Conservation (phyloP, 1,139 yeast genomes). For the Pichia sp. region DNA sequence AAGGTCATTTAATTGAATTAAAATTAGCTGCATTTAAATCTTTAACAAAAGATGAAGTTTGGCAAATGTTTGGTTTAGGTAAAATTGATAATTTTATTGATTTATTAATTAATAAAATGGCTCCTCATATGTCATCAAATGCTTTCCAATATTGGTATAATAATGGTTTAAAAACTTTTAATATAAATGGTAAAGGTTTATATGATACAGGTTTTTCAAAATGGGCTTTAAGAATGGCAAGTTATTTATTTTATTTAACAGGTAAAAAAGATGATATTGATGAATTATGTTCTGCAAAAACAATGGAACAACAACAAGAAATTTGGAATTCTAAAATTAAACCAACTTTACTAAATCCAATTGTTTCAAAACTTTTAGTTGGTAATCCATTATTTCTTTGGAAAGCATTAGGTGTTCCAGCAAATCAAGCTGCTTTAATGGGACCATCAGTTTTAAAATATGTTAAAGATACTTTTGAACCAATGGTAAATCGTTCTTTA, state of each 20-base stretch:
- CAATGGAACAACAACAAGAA: conserved; percentile 53
- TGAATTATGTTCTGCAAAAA: conserved; percentile 50
- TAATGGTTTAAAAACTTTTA: conserved; percentile 54
- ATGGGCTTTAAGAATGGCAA: conserved; percentile 74
- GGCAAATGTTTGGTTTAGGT: conserved; percentile 77
- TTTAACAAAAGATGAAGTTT: conserved; percentile 52
- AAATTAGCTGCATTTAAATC: conserved; percentile 66
- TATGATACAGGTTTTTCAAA: conserved; percentile 80
- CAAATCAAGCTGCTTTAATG: conserved; percentile 77
- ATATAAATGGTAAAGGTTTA: conserved; percentile 49
- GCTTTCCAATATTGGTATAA: conserved; percentile 78
- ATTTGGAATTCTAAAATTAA: conserved; percentile 60
- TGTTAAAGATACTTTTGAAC: conserved; percentile 73
- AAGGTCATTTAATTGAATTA: conserved; percentile 71
- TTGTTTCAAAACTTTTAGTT: conserved; percentile 58
- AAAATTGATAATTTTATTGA: conserved; percentile 46
- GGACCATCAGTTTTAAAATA: conserved; percentile 65
- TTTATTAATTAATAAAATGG: conserved; percentile 48
- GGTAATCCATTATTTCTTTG: conserved; percentile 81
- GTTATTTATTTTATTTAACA: conserved; percentile 49
- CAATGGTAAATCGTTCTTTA: conserved; percentile 56
- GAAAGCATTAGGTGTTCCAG: conserved; percentile 85
- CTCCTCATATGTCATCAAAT: conserved; percentile 70
- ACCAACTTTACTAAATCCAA: conserved; percentile 65
- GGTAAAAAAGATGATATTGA: conserved; percentile 50